Evolutionary conservation across 805 yeast genomes (phyloP).

Genomic region (Myxozyma lipomycoides): DNA sequence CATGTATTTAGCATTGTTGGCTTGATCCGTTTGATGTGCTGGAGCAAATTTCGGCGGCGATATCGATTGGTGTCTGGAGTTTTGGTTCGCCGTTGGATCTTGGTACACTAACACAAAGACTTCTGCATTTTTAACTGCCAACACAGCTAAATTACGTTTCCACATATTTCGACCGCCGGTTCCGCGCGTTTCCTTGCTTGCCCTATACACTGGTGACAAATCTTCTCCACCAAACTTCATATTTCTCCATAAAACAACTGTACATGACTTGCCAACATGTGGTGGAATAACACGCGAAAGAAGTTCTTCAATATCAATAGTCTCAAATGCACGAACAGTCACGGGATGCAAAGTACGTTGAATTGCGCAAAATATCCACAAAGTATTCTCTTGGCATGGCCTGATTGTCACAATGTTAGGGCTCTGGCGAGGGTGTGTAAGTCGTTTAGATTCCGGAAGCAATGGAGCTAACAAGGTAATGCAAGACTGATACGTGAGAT

Average conservation of each 20-base stretch:
- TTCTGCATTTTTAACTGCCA: conserved; percentile 27
- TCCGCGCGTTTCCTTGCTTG: conserved; percentile 25
- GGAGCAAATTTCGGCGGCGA: background rate
- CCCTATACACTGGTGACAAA: conserved; percentile 14
- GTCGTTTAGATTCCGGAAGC: conserved; percentile 22
- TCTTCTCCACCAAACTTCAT: conserved; percentile 29
- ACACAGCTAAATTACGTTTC: conserved; percentile 26
- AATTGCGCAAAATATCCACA: conserved; percentile 26
- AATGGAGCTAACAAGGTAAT: conserved; percentile 23
- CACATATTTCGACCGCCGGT: conserved; percentile 27
- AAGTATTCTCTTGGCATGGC: conserved; percentile 27
- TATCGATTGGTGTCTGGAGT: background rate
- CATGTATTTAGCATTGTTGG: background rate
- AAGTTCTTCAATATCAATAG: conserved; percentile 26
- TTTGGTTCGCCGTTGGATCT: background rate
- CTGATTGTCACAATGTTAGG: conserved; percentile 27
- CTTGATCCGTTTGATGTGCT: background rate
- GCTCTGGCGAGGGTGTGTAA: conserved; percentile 26
- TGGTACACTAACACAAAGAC: conserved; percentile 26
- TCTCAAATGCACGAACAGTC: conserved; percentile 28
- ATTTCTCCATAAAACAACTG: conserved; percentile 27
- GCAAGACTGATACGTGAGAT: conserved; percentile 25
- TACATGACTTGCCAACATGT: conserved; percentile 18
- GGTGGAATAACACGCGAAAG: conserved; percentile 25
- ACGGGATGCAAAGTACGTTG: conserved; percentile 28